A percentile compares a stretch with the other conserved stretches of the same genome.
These are phyloP conservation scores for Mortierella hygrophila DNA, from an alignment of 192 early-diverging fungal genomes.

Conservation along the genomic window DNA sequence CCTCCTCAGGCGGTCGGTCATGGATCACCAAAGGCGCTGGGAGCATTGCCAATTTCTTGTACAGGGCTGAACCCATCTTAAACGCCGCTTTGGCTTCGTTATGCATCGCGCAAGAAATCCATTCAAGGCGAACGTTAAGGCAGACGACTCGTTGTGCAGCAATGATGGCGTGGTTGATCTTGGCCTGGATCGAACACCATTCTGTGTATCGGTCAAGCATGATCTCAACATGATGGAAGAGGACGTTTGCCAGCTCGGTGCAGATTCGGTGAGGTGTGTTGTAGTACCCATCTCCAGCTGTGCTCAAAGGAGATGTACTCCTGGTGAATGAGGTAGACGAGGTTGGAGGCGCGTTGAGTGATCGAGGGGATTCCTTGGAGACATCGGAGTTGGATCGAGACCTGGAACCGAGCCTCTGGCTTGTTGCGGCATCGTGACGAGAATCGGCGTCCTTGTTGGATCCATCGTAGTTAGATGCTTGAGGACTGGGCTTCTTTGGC, in stretches of 20 bases:
- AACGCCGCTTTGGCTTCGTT: constrained; percentile 33
- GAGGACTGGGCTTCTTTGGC: not conserved
- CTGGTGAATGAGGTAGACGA: not conserved
- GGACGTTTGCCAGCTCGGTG: constrained; percentile 23
- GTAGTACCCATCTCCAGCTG: constrained; percentile 2
- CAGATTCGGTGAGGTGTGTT: constrained; percentile 38
- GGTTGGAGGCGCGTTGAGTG: not conserved
- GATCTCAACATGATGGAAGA: constrained; percentile 39
- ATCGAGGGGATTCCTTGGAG: not conserved
- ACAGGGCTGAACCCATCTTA: constrained; percentile 36
- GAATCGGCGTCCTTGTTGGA: not conserved
- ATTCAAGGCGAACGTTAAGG: constrained; percentile 16
- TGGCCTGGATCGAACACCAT: constrained; percentile 40
- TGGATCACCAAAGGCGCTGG: constrained; percentile 25
- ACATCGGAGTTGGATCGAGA: not conserved
- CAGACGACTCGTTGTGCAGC: constrained; percentile 23
- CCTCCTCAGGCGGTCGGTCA: constrained; percentile 28
- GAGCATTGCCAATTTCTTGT: constrained; percentile 17
- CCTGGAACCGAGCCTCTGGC: not conserved
- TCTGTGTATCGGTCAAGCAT: constrained; percentile 33
- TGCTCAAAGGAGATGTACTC: not conserved
- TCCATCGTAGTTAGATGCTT: not conserved
- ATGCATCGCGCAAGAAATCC: not conserved
- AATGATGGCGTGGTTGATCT: constrained; percentile 36
- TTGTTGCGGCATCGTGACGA: not conserved